Evolutionary conservation across 2,329 filamentous ascomycete species (phyloP).

Genomic region (Botryotinia globosa): DNA sequence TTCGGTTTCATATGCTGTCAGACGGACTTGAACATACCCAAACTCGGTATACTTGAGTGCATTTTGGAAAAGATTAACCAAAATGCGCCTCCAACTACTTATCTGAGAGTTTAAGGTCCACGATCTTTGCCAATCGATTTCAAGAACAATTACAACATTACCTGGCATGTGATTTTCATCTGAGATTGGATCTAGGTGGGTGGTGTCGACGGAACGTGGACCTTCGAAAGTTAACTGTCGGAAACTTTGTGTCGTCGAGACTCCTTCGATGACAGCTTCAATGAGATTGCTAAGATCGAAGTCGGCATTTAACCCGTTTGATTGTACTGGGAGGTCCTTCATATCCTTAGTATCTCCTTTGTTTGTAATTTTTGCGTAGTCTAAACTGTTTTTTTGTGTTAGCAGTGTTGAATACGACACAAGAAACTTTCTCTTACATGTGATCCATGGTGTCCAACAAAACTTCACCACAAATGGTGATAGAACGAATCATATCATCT

Average conservation of each 20-base stretch:
- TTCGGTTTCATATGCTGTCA: slow-evolving; percentile 30
- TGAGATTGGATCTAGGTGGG: not conserved
- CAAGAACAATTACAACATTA: slow-evolving; percentile 45
- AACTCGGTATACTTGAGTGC: slow-evolving; percentile 57
- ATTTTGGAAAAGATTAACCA: slow-evolving; percentile 62
- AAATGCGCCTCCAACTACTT: slow-evolving; percentile 48
- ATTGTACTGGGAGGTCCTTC: slow-evolving; percentile 6
- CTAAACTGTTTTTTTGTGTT: slow-evolving; percentile 30
- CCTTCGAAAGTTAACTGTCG: slow-evolving; percentile 15
- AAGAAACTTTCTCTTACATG: slow-evolving; percentile 41
- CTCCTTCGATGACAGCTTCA: slow-evolving; percentile 32
- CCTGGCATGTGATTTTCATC: not conserved
- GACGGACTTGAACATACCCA: slow-evolving; percentile 48
- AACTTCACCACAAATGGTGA: slow-evolving; percentile 49
- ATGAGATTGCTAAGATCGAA: slow-evolving; percentile 29
- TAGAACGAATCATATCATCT: slow-evolving; percentile 46
- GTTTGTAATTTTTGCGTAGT: slow-evolving; percentile 36
- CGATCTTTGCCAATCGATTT: slow-evolving; percentile 39
- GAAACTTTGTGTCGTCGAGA: slow-evolving; percentile 29
- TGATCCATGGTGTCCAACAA: slow-evolving; percentile 53
- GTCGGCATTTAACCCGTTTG: not conserved
- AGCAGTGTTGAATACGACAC: slow-evolving; percentile 29
- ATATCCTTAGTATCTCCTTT: slow-evolving; percentile 5
- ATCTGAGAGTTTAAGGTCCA: slow-evolving; percentile 55
- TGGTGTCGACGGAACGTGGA: not conserved